Percentiles rank a stretch among this genome's conserved stretches.
These are phyloP conservation scores for Allium cepa DNA, from an alignment of 106 monocot genomes.

Conservation along the genomic window DNA sequence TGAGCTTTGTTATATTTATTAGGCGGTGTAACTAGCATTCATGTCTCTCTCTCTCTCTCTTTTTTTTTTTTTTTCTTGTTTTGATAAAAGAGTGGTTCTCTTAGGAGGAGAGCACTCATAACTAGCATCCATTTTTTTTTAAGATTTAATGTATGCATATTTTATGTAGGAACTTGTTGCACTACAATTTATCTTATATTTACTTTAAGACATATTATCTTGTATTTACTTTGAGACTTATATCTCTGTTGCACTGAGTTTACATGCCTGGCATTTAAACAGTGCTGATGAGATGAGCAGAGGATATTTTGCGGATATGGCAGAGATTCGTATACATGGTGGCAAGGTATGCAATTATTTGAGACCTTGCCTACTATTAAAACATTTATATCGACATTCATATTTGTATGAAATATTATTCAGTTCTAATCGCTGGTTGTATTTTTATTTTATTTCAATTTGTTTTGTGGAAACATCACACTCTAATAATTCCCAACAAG, in stretches of 20 bases:
- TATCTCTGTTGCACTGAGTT: not conserved
- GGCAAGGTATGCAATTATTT: slow-evolving; percentile 46
- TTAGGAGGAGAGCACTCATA: no score
- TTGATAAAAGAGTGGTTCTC: no score
- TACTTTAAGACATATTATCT: not conserved
- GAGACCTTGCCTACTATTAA: no score
- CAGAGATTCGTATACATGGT: slow-evolving; percentile 48
- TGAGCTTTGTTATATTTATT: not conserved
- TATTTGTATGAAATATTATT: no score
- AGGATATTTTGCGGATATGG: slow-evolving; percentile 66
- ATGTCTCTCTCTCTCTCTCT: no score
- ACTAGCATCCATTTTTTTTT: not conserved
- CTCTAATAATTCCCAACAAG: no score
- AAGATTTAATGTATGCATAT: not conserved
- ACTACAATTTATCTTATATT: not conserved
- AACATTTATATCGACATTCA: no score
- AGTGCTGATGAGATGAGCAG: slow-evolving; percentile 66
- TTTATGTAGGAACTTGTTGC: not conserved
- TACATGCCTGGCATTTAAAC: slow-evolving; percentile 11
- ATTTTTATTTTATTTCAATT: no score
- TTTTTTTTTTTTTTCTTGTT: no score
- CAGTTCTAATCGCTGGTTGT: no score
- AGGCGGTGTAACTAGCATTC: not conserved
- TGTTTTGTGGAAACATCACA: no score
- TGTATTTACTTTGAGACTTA: not conserved